Percentiles rank a stretch among this genome's conserved stretches.
These are phyloP conservation scores for Gossypium armourianum DNA, from an alignment of 441 rosid genomes.

Conservation along the genomic window DNA sequence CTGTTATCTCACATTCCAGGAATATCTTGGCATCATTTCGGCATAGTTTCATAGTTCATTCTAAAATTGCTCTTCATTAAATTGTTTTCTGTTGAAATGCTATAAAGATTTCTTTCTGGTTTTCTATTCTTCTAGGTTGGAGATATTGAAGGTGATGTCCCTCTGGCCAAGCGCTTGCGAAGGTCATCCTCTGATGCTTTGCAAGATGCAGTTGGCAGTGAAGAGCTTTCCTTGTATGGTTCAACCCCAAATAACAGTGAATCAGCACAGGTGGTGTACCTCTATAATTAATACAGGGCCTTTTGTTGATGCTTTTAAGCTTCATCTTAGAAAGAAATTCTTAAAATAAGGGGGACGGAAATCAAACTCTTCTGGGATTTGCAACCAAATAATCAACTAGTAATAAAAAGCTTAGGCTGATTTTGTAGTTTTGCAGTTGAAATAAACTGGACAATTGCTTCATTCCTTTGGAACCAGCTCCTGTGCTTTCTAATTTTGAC, in stretches of 20 bases:
- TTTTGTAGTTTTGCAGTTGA: neutral
- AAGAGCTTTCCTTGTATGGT: conserved; percentile 84
- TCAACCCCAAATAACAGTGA: conserved; percentile 66
- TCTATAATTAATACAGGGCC: neutral
- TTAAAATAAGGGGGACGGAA: neutral
- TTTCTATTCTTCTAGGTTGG: conserved; percentile 49
- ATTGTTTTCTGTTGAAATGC: neutral
- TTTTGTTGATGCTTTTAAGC: conserved; percentile 8
- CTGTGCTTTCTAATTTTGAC: neutral
- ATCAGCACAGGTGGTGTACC: conserved; percentile 63
- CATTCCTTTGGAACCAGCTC: neutral
- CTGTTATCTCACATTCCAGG: neutral
- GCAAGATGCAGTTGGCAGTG: conserved; percentile 79
- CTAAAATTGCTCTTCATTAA: neutral
- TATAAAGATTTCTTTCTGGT: neutral
- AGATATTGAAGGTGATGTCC: conserved; percentile 78
- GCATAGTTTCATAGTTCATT: conserved; percentile 6
- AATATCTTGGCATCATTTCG: conserved; percentile 1
- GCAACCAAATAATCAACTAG: neutral
- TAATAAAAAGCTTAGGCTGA: neutral
- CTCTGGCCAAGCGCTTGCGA: conserved; percentile 69
- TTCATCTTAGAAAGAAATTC: conserved; percentile 2
- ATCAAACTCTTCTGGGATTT: neutral
- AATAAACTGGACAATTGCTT: conserved; percentile 3
- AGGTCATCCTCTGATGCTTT: conserved; percentile 69